Evolutionary conservation across 2,329 filamentous ascomycete species (phyloP).

Genomic region (Zymoseptoria brevis): DNA sequence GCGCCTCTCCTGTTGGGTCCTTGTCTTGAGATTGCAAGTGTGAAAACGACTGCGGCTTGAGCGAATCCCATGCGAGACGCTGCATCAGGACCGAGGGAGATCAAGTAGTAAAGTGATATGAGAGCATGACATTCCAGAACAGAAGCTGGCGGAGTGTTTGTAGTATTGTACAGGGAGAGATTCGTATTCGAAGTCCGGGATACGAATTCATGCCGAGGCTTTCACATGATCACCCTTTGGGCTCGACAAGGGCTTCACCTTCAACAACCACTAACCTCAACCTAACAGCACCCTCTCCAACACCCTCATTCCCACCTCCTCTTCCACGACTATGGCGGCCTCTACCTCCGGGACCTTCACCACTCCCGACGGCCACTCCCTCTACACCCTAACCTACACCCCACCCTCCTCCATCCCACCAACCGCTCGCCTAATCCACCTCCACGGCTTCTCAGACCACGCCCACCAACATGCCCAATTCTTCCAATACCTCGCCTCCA

Average conservation of each 20-base stretch:
- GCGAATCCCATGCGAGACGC: no score
- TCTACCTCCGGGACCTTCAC: conserved; percentile 38
- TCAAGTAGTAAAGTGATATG: no score
- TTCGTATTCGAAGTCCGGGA: no score
- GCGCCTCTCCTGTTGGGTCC: no score
- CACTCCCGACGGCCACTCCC: conserved; percentile 44
- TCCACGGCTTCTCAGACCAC: conserved; percentile 89
- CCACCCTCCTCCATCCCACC: conserved; percentile 41
- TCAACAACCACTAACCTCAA: not conserved
- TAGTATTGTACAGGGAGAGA: no score
- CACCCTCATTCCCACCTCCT: not conserved
- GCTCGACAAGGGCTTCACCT: not conserved
- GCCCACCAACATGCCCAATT: conserved; percentile 66
- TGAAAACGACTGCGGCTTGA: no score
- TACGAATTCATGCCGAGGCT: not conserved
- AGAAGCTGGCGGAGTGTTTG: no score
- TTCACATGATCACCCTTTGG: not conserved
- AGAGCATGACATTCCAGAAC: no score
- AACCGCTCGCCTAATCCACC: conserved; percentile 67
- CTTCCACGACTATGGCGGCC: conserved; percentile 1
- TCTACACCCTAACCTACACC: conserved; percentile 57
- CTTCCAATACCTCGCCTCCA: conserved; percentile 59
- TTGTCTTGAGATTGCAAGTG: no score
- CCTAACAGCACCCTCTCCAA: not conserved
- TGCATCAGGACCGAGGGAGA: no score